Conservation (phyloP, 768 basidiomycete genomes). For the Clitopilus passeckerianus region DNA sequence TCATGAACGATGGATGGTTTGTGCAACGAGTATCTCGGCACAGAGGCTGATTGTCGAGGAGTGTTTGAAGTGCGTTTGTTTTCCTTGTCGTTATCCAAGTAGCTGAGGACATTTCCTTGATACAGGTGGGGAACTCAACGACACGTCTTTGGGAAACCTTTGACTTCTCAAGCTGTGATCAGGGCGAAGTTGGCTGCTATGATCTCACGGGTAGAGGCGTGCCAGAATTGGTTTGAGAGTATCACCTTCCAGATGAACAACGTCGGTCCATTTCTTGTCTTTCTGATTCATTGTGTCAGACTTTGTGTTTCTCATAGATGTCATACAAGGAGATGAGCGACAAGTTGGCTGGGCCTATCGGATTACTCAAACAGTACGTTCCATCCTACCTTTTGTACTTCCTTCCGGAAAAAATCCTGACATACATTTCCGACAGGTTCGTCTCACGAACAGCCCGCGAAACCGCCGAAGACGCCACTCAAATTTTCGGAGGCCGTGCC, state of each 20-base stretch:
- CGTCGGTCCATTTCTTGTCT: conserved; percentile 29
- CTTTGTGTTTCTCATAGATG: conserved; percentile 49
- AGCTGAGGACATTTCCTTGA: conserved; percentile 3
- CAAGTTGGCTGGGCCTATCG: conserved; percentile 85
- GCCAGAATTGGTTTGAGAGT: conserved; percentile 86
- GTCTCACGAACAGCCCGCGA: conserved; percentile 64
- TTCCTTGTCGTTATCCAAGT: conserved; percentile 4
- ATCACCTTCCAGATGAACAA: conserved; percentile 93
- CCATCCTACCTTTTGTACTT: background rate
- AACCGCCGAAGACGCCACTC: conserved; percentile 77
- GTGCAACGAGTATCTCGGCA: conserved; percentile 60
- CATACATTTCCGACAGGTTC: conserved; percentile 36
- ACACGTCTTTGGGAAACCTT: conserved; percentile 85
- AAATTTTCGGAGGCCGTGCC: conserved; percentile 87
- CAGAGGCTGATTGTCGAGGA: conserved; percentile 86
- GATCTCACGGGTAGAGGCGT: conserved; percentile 85
- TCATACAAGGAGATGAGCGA: conserved; percentile 78
- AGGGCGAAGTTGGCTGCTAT: conserved; percentile 83
- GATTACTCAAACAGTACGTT: conserved; percentile 80
- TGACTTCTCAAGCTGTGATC: conserved; percentile 80
- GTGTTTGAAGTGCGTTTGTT: conserved; percentile 63
- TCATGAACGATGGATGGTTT: conserved; percentile 89
- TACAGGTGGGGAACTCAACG: conserved; percentile 84
- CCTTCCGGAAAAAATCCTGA: background rate
- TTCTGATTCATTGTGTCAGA: conserved; percentile 8